Evolutionary conservation across 1,284 basidiomycete species (phyloP).

Genomic region (Ganoderma lingzhi): DNA sequence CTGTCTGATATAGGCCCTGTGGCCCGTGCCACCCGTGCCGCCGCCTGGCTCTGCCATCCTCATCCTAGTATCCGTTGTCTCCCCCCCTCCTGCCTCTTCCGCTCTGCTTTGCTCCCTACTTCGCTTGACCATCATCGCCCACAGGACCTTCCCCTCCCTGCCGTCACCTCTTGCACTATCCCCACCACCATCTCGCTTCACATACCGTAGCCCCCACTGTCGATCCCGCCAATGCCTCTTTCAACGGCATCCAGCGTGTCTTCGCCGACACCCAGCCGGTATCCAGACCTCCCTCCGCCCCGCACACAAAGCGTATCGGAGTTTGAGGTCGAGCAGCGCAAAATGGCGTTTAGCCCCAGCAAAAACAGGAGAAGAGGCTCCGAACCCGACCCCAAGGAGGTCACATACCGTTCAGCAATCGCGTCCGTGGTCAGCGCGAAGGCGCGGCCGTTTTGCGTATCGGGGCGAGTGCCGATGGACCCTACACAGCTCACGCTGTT

Average conservation of each 20-base stretch:
- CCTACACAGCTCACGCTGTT: slow-evolving; percentile 73
- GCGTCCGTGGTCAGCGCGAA: slow-evolving; percentile 65
- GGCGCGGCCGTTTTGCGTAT: slow-evolving; percentile 68
- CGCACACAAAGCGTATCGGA: slow-evolving; percentile 43
- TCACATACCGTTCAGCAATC: slow-evolving; percentile 63
- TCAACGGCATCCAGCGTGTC: slow-evolving; percentile 40
- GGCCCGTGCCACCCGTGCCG: slow-evolving; percentile 21
- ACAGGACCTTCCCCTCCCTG: background rate
- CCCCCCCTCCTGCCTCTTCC: slow-evolving; percentile 15
- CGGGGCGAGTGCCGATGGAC: slow-evolving; percentile 76
- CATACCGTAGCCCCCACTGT: slow-evolving; percentile 5
- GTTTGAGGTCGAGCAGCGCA: slow-evolving; percentile 65
- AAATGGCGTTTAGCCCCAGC: slow-evolving; percentile 33
- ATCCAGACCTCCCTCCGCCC: slow-evolving; percentile 43
- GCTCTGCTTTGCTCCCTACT: slow-evolving; percentile 3
- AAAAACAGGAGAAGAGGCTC: slow-evolving; percentile 40
- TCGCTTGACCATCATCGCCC: background rate
- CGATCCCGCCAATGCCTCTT: slow-evolving; percentile 30
- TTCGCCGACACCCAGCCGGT: slow-evolving; percentile 39
- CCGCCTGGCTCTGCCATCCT: slow-evolving; percentile 18
- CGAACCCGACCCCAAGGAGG: slow-evolving; percentile 56
- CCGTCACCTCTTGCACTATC: slow-evolving; percentile 1
- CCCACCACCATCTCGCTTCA: slow-evolving; percentile 1
- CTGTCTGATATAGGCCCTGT: slow-evolving; percentile 21
- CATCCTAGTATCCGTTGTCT: slow-evolving; percentile 17